Evolutionary conservation across 352 stramenopile genomes (phyloP), one percentile per base, ranked within the genome.

Genomic region (Phytophthora palmivora): DNA sequence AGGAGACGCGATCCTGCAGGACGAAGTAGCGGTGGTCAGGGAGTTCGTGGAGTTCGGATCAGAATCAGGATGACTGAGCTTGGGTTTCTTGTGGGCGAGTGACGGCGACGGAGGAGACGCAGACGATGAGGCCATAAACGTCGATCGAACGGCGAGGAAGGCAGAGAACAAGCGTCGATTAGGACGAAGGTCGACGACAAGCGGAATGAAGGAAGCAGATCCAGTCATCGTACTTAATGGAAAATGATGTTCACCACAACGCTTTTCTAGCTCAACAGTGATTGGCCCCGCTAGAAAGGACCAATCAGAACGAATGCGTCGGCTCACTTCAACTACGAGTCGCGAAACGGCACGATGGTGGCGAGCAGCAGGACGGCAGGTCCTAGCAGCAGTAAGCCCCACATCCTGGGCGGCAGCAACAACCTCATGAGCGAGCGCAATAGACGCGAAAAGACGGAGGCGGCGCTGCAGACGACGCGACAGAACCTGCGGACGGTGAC

Each of bases 321-420:
- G 24, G 6, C 3, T 6, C 24, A 28, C 24, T 28, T 28, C 24
- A 28, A 28, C 24, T 34, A 34, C n/a, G n/a, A n/a, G n/a, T n/a
- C n/a, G 8, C n/a, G 58, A 67, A 55, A 67, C 42, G 49, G 41
- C 41, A 28, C 9, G 10, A 43, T 67, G 56, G 48, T 48, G 34
- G n/a, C n/a, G n/a, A n/a, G n/a, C n/a, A n/a, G n/a, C n/a, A n/a
- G n/a, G n/a, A n/a, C n/a, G n/a, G n/a, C n/a, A n/a, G n/a, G n/a
- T n/a, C n/a, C n/a, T n/a, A 12, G 10, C 34, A n/a, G 39, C 43
- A 14, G 30, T 22, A 78, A 67, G 36, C 67, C 79, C 5, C 79
- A 89, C 41, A 72, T 86, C 15, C 70, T 91, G 6, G 82, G 82
- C 14, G 82, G 80, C 8, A 92, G 82, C 56, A 89, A 86, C 55